Evolutionary conservation across 2,329 filamentous ascomycete species (phyloP), one percentile per base, ranked within the genome.

Genomic region (Neocatenulostroma microsporum): DNA sequence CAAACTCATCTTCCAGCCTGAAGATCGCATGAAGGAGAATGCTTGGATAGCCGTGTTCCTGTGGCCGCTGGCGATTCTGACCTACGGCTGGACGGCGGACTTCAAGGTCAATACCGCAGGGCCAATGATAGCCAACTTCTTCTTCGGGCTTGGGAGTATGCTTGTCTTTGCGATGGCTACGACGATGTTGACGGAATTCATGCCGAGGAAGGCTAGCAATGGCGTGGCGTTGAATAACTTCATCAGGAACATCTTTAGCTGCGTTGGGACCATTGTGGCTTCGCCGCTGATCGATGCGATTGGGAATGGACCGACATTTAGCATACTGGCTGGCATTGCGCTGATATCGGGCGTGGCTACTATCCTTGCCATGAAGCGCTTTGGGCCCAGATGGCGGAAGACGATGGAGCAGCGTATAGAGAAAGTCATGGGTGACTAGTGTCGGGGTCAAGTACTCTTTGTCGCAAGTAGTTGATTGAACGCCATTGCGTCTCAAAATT

Each of bases 121-220:
- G 2, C 51, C 56, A 1, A 50, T 61, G 47, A 41, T 60, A 2
- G 53, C 54, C 15, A 60, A 61, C 27, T 61, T 61, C 49, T 59
- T 61, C 55, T 91, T 89, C 50, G 85, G 85, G 12, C 49, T 83
- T 3, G 80, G 81, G 2, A 80, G 74, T 21, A 91, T 93, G 85
- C 68, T 91, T 3, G 78, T 87, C 20, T 87, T 84, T 61, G 73
- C 76, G 32, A 72, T 77, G 48, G 46, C 76, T 0, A 87, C 83
- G 0, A 91, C 85, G 0, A 87, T 91, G 82, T 66, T 91, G 47
- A 89, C 84, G 0, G 84, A 91, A 54, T 87, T 89, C 54, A 80
- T 89, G 69, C 82, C 82, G 11, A 71, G 75, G 27, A 70, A 73
- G 44, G 80, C 79, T 33, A 82, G 78, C 3, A 74, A 74, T 9